A percentile compares a stretch with the other conserved stretches of the same genome.
phyloP scores from a whole-genome alignment of 352 stramenopile species.

The Poterioochromonas sp. region DNA sequence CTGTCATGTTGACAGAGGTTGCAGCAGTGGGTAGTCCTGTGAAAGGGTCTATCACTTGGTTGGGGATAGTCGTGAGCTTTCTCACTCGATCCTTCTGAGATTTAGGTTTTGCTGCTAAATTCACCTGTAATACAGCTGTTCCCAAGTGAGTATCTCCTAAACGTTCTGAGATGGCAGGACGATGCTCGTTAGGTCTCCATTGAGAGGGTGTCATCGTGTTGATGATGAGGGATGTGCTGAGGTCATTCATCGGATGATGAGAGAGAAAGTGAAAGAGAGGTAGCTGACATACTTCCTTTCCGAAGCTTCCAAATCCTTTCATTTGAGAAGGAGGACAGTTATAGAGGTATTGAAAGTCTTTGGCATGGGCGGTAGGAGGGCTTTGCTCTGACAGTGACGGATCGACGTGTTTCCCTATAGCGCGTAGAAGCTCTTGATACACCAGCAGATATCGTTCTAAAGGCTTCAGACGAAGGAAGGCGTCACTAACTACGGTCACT shows the following conservation, averaged over 20 bases:
- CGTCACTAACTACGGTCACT: not conserved
- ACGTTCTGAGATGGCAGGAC: not conserved
- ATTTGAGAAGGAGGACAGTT: not conserved
- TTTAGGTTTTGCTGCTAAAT: not conserved
- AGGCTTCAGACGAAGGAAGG: not conserved
- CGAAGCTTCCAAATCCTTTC: not conserved
- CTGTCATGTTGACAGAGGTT: not conserved
- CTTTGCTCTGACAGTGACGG: too few species aligned
- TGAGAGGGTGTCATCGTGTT: slow-evolving; percentile 6
- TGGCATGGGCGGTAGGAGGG: not conserved
- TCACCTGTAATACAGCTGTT: not conserved
- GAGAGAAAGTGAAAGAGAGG: not conserved
- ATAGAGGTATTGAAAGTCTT: not conserved
- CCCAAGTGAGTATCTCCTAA: slow-evolving; percentile 2
- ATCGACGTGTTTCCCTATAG: not conserved
- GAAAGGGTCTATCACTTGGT: too few species aligned
- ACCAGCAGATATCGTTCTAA: slow-evolving; percentile 1
- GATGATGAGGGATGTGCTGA: not conserved
- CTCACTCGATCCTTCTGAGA: not conserved
- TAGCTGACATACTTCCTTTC: not conserved
- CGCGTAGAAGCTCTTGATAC: not conserved
- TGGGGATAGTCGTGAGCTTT: not conserved
- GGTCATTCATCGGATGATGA: not conserved
- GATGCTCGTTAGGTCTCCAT: slow-evolving; percentile 5
- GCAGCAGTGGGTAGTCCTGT: not conserved